Evolutionary conservation across 202 grass and related monocot genomes (phyloP).

Genomic region (Carex arenaria): DNA sequence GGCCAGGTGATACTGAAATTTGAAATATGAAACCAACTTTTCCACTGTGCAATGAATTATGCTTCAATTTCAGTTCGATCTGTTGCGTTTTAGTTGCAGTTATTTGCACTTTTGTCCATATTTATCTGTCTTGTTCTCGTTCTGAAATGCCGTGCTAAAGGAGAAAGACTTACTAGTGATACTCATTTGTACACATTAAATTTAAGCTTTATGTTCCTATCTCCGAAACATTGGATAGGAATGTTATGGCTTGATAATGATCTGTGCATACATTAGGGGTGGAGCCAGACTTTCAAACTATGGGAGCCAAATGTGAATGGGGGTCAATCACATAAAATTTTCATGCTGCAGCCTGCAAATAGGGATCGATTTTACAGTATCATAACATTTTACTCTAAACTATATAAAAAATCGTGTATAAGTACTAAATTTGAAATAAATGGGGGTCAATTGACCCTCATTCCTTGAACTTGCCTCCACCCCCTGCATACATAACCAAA

Average conservation of each 20-base stretch:
- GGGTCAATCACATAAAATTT: too few relatives aligned
- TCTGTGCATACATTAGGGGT: not conserved
- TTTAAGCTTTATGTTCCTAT: not conserved
- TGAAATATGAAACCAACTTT: not conserved
- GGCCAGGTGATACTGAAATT: constrained; percentile 53
- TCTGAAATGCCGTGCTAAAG: not conserved
- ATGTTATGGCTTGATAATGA: not conserved
- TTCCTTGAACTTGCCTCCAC: too few relatives aligned
- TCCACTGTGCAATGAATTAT: not conserved
- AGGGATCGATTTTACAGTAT: too few relatives aligned
- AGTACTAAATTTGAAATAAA: too few relatives aligned
- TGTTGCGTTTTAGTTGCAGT: not conserved
- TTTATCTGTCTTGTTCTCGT: not conserved
- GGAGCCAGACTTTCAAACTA: too few relatives aligned
- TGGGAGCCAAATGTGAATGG: too few relatives aligned
- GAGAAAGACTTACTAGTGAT: not conserved
- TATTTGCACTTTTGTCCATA: not conserved
- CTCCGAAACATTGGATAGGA: not conserved
- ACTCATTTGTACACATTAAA: not conserved
- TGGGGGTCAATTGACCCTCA: too few relatives aligned
- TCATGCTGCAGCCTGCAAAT: too few relatives aligned
- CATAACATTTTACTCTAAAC: too few relatives aligned
- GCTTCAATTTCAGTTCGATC: not conserved
- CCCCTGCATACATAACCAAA: not conserved
- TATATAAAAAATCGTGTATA: too few relatives aligned